These are phyloP conservation scores for Taphrina communis DNA, from an alignment of 1,139 yeast species.

Conservation along the genomic window DNA sequence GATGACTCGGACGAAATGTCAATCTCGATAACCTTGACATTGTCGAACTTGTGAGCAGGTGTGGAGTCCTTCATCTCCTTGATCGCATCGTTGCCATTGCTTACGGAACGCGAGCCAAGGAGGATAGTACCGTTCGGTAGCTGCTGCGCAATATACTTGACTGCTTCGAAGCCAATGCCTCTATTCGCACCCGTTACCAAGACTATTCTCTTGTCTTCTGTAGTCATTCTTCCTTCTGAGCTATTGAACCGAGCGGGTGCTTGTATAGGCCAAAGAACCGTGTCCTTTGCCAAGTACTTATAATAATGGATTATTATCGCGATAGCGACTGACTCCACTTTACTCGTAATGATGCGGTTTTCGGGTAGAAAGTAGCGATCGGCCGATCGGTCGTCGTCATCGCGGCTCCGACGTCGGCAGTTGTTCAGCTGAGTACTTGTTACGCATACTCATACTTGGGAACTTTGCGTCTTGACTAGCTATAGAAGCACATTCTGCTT, in stretches of 20 bases:
- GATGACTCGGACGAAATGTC: slow-evolving; percentile 5
- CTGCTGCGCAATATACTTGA: slow-evolving; percentile 3
- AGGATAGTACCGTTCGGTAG: slow-evolving; percentile 6
- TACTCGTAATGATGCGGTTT: not conserved
- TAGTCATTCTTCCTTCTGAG: not conserved
- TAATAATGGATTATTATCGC: too few relatives aligned
- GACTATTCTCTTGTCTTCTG: not conserved
- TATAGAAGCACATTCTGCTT: too few relatives aligned
- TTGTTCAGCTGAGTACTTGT: not conserved
- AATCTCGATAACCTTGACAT: not conserved
- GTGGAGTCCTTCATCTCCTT: slow-evolving; percentile 5
- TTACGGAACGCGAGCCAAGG: slow-evolving; percentile 8
- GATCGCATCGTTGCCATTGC: slow-evolving; percentile 15
- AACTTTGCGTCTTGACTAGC: not conserved
- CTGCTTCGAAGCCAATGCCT: slow-evolving; percentile 20
- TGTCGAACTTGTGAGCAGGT: slow-evolving; percentile 5
- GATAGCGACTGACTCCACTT: not conserved
- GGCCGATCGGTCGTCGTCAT: not conserved
- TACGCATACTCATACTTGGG: not conserved
- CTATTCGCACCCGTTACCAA: slow-evolving; percentile 10
- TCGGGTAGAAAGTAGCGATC: not conserved
- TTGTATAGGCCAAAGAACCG: not conserved
- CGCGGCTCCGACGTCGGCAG: not conserved
- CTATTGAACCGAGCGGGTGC: not conserved
- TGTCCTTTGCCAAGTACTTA: not conserved